Evolutionary conservation across 768 basidiomycete species (phyloP), one percentile per base, ranked within the genome.

Genomic region (Lactifluus subvellereus): DNA sequence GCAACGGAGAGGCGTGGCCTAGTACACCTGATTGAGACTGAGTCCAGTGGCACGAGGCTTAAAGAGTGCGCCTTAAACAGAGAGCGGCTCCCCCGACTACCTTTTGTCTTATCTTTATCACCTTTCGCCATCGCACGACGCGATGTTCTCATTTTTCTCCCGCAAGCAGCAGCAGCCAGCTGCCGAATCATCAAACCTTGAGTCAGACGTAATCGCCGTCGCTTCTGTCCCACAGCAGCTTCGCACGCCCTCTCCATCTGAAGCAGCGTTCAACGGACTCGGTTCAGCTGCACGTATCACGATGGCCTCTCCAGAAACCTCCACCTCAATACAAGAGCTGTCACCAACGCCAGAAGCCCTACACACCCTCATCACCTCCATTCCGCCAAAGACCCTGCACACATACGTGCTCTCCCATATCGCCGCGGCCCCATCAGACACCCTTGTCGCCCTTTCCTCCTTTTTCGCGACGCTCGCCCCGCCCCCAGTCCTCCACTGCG

Each of bases 401-500:
- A 62, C 79, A 1, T 89, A 87, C 73, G 79, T 80, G 37, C 77
- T 89, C 38, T 62, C 81, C 2, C 81, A 79, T 63, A 76, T 89
- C 56, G 69, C 70, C 11, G 68, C 69, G 1, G 73, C 74, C 0
- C 75, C 77, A 4, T 75, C 74, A 2, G 67, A 72, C 22, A 77
- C 77, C 0, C 75, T 88, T 6, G 68, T 77, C 14, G 72, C 78
- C 18, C 75, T 91, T 6, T 75, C 80, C 3, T 50, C 75, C 0
- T 91, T 91, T 73, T 89, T 89, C 71, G 72, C 80, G 6, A 69
- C 78, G 3, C 83, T 91, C 51, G 74, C 77, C 0, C 87, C 86
- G 0, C 89, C 89, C 1, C 87, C 87, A 2, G 74, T 76, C 45
- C 76, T 89, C 10, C 89, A 92, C 66, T 92, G 90, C 64, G 79